Conservation (phyloP, 345 rosid species). For the Draba incana region DNA sequence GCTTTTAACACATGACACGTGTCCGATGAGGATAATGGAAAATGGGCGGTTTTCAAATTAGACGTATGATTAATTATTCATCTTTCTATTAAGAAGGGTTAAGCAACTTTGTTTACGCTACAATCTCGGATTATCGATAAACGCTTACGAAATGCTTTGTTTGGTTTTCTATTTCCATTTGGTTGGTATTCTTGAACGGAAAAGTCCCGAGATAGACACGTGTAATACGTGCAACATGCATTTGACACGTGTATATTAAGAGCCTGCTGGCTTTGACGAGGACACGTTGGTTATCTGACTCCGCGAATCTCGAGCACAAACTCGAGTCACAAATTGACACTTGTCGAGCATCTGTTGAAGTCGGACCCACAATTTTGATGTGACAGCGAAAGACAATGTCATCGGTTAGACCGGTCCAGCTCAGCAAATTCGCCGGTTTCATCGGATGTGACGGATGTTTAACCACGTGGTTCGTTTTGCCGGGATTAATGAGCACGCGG, state of each 20-base stretch:
- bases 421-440: constrained; percentile 35
- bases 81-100: constrained; percentile 20
- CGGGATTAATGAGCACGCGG: background rate
- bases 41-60: constrained; percentile 36
- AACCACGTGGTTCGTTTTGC: constrained; percentile 20
- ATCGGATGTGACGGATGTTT: constrained; percentile 6
- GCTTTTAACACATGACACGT: constrained; percentile 44
- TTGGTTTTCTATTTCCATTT: constrained; percentile 21
- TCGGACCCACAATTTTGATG: background rate
- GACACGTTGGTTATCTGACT: constrained; percentile 30
- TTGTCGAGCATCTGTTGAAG: constrained; percentile 1
- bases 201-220: constrained; percentile 17
- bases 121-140: constrained; percentile 45
- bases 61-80: constrained; percentile 43
- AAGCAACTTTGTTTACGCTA: constrained; percentile 39
- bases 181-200: constrained; percentile 16
- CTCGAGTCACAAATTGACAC: background rate
- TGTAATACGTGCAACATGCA: constrained; percentile 19
- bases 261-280: constrained; percentile 40
- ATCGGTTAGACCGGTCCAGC: constrained; percentile 9
- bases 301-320: constrained; percentile 38
- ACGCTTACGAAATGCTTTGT: constrained; percentile 8
- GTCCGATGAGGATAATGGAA: constrained; percentile 36
- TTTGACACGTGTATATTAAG: constrained; percentile 27
- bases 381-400: constrained; percentile 14